Base-by-base conservation (phyloP, 2,329 filamentous ascomycete species). In the Xylaria sp. region DNA sequence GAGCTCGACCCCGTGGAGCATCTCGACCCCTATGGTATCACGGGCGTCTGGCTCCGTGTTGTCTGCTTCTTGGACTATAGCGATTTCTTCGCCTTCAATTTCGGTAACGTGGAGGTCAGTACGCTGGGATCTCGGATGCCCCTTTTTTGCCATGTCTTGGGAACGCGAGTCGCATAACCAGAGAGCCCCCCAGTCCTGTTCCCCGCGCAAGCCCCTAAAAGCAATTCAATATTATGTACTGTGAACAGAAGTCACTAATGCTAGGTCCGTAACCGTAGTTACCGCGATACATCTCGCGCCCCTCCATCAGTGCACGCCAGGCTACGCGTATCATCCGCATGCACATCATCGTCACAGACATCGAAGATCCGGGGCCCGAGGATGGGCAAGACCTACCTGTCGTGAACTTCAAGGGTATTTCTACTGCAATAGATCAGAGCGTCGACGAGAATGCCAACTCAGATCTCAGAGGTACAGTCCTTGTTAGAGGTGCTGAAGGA, bases 1-100 rank as follows among this genome's bases (percentile, higher is more conserved):
- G 54, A 58, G 5, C 66, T 73, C 4, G 72, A 77, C 2, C 74
- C 80, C 0, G 71, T 88, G 17, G 82, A 86, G 27, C 74, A 80
- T 8, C 74, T 80, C 55, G 90, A 93, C 71, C 90, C 90, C 0
- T 94, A 91, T 69, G 86, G 84, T 44, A 79, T 93, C 4, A 84
- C 85, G 0, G 91, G 91, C 1, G 87, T 85, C 7, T 94, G 89
- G 88, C 82, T 90, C 70, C 81, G 90, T 37, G 86, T 82, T 35
- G 75, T 82, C 3, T 82, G 77, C 65, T 84, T 83, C 64, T 73
- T 85, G 63, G 89, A 92, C 73, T 92, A 90, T 72, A 86, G 83
- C 67, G 90, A 93, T 71, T 85, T 93, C 35, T 90, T 88, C 73
- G 77, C 78, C 19, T 92, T 87, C 78, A 93, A 93, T 71, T 92